Conservation (phyloP, 306 rosid genomes). For the Alnus glutinosa region DNA sequence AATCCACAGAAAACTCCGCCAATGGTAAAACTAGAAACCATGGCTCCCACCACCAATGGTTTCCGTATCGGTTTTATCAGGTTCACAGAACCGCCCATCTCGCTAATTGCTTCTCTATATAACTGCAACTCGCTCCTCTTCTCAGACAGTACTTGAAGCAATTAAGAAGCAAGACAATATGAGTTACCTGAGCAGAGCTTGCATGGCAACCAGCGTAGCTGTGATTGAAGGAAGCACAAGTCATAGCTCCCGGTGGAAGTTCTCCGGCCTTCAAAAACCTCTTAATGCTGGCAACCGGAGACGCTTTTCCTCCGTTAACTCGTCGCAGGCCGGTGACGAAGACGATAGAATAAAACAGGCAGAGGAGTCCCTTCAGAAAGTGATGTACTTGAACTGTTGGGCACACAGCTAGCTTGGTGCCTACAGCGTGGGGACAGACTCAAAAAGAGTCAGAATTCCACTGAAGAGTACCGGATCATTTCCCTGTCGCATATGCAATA, state of each 20-base stretch:
- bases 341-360: neutral
- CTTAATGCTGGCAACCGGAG: neutral
- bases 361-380: slow-evolving; percentile 32
- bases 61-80: neutral
- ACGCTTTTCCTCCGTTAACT: slow-evolving; percentile 5
- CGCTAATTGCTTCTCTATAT: slow-evolving; percentile 18
- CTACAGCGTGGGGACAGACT: neutral
- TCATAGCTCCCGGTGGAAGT: neutral
- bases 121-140: neutral
- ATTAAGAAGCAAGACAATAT: neutral
- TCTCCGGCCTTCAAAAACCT: neutral
- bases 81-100: neutral
- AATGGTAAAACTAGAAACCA: slow-evolving; percentile 23
- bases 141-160: too few species aligned
- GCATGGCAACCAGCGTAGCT: neutral
- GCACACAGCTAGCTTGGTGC: slow-evolving; percentile 10
- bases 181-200: slow-evolving; percentile 19
- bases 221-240: neutral
- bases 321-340: neutral
- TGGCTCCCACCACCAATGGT: slow-evolving; percentile 16
- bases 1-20: slow-evolving; percentile 11
- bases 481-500: neutral
- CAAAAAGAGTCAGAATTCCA: neutral
- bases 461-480: neutral
- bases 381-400: slow-evolving; percentile 39